Percentiles rank a stretch among this genome's conserved stretches.
Conservation (phyloP, 192 early-diverging fungal genomes). For the Neocallimastix lanati region DNA sequence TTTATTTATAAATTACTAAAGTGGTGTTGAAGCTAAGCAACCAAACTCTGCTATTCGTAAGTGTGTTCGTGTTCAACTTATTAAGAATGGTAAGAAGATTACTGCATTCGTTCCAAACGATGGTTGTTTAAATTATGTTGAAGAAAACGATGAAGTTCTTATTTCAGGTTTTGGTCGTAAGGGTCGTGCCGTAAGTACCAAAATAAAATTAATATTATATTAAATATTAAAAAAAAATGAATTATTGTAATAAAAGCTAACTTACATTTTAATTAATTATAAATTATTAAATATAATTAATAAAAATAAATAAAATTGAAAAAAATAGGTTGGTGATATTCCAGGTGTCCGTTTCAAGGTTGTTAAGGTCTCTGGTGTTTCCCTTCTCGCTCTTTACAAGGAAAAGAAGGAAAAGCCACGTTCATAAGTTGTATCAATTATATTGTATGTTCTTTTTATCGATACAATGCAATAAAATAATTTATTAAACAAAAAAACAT, state of each 20-base stretch:
- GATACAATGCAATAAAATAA: no score
- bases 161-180: slow-evolving; percentile 99
- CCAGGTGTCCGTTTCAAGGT: slow-evolving; percentile 99
- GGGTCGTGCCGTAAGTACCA: slow-evolving; percentile 59
- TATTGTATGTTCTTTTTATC: no score
- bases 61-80: slow-evolving; percentile 99
- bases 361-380: slow-evolving; percentile 99
- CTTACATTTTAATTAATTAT: no score
- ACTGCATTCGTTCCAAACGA: slow-evolving; percentile 99
- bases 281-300: no score
- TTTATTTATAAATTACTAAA: no score
- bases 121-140: slow-evolving; percentile 99
- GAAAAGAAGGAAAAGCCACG: slow-evolving; percentile 79
- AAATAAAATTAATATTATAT: no score
- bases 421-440: not conserved
- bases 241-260: no score
- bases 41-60: slow-evolving; percentile 99
- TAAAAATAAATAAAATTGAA: no score
- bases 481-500: no score
- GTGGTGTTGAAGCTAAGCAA: slow-evolving; percentile 99
- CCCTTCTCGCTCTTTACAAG: slow-evolving; percentile 97
- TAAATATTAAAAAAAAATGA: no score
- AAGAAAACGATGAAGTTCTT: slow-evolving; percentile 99
- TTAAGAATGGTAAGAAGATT: slow-evolving; percentile 99
- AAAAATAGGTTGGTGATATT: slow-evolving; percentile 76